Conservation (phyloP, 352 stramenopile genomes). For the Globisporangium viniferum region DNA sequence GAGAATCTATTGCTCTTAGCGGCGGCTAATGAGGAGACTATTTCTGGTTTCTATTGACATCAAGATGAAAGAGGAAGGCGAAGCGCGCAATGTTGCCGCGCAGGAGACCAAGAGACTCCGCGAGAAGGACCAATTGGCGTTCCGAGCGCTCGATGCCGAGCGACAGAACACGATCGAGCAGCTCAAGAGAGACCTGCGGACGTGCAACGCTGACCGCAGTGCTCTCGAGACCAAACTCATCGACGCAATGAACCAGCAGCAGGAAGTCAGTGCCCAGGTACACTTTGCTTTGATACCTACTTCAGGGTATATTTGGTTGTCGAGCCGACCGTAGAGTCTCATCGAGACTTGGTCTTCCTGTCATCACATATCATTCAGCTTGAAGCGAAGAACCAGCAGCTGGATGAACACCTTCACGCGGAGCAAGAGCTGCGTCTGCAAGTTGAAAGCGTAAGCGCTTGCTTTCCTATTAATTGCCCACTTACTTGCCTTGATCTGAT, state of each 20-base stretch:
- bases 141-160: slow-evolving; percentile 19
- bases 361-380: slow-evolving; percentile 20
- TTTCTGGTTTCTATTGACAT: neutral
- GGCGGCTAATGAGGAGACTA: too few species aligned
- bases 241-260: slow-evolving; percentile 21
- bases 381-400: slow-evolving; percentile 18
- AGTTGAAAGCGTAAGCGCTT: slow-evolving; percentile 7
- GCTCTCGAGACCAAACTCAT: slow-evolving; percentile 27
- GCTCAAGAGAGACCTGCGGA: slow-evolving; percentile 29
- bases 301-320: neutral
- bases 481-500: neutral
- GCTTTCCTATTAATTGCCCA: neutral
- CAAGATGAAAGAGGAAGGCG: slow-evolving; percentile 30
- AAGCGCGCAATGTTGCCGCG: slow-evolving; percentile 27
- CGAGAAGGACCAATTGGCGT: slow-evolving; percentile 36
- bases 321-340: neutral
- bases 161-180: slow-evolving; percentile 26
- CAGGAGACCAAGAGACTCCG: slow-evolving; percentile 37
- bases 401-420: slow-evolving; percentile 11
- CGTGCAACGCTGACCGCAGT: slow-evolving; percentile 21
- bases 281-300: neutral
- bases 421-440: slow-evolving; percentile 8
- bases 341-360: neutral
- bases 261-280: slow-evolving; percentile 22
- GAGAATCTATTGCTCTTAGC: neutral